Conservation (phyloP, 257 asterid genomes). For the Perilla frutescens region DNA sequence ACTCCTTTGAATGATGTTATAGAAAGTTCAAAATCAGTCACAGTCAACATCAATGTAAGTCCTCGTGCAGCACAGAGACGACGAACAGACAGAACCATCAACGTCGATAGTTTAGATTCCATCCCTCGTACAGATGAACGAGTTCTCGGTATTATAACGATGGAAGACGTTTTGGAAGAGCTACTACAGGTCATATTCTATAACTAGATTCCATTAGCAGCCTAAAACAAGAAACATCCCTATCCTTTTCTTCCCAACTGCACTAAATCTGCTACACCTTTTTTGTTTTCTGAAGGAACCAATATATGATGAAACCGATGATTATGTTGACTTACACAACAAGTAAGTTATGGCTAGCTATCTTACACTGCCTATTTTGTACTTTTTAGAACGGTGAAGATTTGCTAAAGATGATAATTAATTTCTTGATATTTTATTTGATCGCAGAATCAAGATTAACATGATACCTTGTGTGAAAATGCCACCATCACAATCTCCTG, state of each 20-base stretch:
- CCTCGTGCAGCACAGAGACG: conserved; percentile 37
- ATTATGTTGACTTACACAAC: conserved; percentile 60
- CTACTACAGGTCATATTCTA: conserved; percentile 55
- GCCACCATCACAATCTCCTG: conserved; percentile 49
- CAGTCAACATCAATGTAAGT: conserved; percentile 4
- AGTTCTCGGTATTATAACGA: conserved; percentile 63
- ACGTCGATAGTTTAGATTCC: conserved; percentile 31
- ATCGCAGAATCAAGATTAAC: conserved; percentile 51
- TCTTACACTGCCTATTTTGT: background rate
- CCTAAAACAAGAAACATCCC: background rate
- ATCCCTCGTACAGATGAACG: conserved; percentile 43
- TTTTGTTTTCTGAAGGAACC: conserved; percentile 46
- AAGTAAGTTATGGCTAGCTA: conserved; percentile 40
- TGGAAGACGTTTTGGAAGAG: conserved; percentile 68
- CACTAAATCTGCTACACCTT: conserved; percentile 23
- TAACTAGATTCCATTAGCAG: background rate
- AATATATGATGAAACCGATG: conserved; percentile 64
- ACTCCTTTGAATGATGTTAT: conserved; percentile 38
- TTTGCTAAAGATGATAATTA: too few relatives aligned
- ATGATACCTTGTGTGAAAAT: conserved; percentile 37
- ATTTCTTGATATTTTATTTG: too few relatives aligned
- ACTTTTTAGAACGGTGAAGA: too few relatives aligned
- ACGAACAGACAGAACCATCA: conserved; percentile 28
- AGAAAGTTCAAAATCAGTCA: conserved; percentile 34
- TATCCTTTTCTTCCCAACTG: background rate